A percentile compares a stretch with the other conserved stretches of the same genome.
Conservation (phyloP, 2,329 filamentous ascomycete species). For the Trichoderma aggressivum region DNA sequence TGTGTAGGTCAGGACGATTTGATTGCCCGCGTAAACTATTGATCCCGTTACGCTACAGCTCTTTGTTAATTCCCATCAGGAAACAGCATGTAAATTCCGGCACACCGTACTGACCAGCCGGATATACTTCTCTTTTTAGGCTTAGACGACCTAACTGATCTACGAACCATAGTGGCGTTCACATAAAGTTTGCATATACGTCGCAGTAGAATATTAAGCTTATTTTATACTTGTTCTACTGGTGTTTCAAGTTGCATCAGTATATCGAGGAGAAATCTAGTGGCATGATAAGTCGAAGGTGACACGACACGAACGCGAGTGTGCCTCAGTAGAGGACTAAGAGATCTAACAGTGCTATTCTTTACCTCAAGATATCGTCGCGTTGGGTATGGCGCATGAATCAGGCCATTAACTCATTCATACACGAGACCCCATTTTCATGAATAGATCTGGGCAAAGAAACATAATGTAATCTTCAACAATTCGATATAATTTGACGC, state of each 20-base stretch:
- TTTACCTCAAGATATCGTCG: neutral
- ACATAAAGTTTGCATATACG: neutral
- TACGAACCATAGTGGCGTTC: neutral
- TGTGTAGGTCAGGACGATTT: neutral
- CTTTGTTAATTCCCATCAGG: neutral
- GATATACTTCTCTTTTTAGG: neutral
- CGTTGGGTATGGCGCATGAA: neutral
- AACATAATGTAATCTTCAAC: too few relatives aligned
- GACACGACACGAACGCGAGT: neutral
- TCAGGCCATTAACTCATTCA: neutral
- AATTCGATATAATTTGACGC: neutral
- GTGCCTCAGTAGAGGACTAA: neutral
- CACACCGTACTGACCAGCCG: too few relatives aligned
- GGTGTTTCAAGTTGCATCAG: too few relatives aligned
- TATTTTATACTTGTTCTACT: neutral
- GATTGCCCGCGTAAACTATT: neutral
- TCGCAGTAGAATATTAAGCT: neutral
- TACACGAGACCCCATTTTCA: neutral
- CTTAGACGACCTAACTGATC: neutral
- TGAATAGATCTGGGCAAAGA: too few relatives aligned
- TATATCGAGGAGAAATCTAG: too few relatives aligned
- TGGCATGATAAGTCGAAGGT: neutral
- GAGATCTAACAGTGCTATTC: neutral
- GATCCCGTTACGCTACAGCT: neutral
- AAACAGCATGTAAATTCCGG: neutral